Percentiles rank a stretch among this genome's conserved stretches.
Conservation (phyloP, 73 alveolate species). For the Paramecium octaurelia region DNA sequence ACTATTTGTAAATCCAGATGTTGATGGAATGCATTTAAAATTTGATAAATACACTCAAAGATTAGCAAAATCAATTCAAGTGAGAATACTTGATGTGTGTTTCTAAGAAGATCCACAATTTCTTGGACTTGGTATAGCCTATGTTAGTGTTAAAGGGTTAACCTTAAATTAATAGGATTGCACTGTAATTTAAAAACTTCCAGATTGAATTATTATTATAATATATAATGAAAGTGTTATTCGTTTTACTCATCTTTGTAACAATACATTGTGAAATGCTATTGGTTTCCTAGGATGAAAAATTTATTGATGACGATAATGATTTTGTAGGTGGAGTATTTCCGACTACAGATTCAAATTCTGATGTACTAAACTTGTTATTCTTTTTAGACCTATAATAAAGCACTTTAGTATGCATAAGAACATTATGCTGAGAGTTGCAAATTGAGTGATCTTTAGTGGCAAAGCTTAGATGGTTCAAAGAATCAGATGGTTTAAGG, state of each 20-base stretch:
- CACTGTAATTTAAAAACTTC: neutral
- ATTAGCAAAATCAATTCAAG: neutral
- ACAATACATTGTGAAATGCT: neutral
- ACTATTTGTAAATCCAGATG: neutral
- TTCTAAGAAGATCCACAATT: neutral
- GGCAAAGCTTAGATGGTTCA: neutral
- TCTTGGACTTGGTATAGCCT: neutral
- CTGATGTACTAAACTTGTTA: neutral
- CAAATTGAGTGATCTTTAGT: neutral
- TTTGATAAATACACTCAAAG: neutral
- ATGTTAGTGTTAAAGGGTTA: neutral
- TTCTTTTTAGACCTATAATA: neutral
- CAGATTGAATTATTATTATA: neutral
- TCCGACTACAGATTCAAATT: neutral
- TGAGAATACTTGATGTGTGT: neutral
- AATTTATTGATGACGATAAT: neutral
- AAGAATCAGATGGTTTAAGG: neutral
- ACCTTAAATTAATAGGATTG: neutral
- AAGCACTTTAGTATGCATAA: neutral
- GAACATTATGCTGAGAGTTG: neutral
- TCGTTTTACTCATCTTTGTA: neutral
- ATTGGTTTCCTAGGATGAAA: neutral
- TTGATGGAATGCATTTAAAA: neutral
- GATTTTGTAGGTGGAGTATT: neutral
- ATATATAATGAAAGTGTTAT: neutral